phyloP scores from a whole-genome alignment of 345 rosid genomes.

The Bruguiera sexangula region DNA sequence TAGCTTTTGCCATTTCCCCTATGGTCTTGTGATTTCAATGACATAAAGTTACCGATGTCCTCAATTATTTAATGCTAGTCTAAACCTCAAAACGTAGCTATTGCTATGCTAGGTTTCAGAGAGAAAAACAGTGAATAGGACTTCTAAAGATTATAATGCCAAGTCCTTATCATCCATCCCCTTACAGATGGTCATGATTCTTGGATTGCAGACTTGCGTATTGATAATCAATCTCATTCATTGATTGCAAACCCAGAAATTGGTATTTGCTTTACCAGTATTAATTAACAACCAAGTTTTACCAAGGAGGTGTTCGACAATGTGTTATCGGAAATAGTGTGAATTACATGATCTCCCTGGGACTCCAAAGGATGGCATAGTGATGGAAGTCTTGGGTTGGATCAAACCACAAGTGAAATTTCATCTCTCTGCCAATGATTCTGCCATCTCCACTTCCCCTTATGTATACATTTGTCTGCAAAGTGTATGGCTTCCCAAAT shows the following conservation, averaged over 20 bases:
- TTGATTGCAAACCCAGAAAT: too few species aligned
- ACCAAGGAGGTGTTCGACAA: too few species aligned
- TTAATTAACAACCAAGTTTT: too few species aligned
- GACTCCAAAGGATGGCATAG: conserved; percentile 86
- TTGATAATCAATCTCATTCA: too few species aligned
- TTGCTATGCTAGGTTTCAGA: neutral
- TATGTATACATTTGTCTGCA: conserved; percentile 92
- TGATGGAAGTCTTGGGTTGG: conserved; percentile 79
- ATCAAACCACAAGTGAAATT: conserved; percentile 92
- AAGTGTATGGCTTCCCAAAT: conserved; percentile 83
- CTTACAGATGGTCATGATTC: neutral
- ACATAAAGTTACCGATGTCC: neutral
- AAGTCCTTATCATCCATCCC: neutral
- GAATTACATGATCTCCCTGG: conserved; percentile 91
- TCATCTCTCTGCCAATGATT: conserved; percentile 92
- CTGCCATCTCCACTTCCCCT: conserved; percentile 94
- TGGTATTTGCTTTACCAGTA: too few species aligned
- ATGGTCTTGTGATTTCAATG: conserved; percentile 10
- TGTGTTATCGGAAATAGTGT: too few species aligned
- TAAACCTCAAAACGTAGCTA: neutral
- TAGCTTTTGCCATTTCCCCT: neutral
- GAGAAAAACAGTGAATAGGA: neutral
- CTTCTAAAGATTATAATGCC: neutral
- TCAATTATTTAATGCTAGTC: neutral
- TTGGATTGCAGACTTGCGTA: neutral